Base-by-base conservation (phyloP, 2,329 filamentous ascomycete species). In the Epichloe aotearoae region DNA sequence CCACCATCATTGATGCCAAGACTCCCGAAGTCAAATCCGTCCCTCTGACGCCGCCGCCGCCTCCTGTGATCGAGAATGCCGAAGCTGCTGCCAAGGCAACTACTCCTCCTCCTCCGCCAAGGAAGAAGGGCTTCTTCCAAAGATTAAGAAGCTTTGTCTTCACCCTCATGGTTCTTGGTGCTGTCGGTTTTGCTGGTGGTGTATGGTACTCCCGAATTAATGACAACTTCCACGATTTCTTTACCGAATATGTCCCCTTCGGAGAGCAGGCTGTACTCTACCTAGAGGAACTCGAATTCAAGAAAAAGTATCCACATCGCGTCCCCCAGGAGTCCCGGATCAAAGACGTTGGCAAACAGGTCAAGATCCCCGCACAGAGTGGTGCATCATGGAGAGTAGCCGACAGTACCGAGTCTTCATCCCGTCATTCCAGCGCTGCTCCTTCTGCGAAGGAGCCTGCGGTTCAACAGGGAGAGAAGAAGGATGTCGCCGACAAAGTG, bases 181-280 rank as follows among this genome's bases (percentile, higher is more conserved):
- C 81, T 5, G 69, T 94, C 43, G 83, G 85, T 39, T 98, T 95
- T 61, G 86, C 79, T 51, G 89, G 89, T 57, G 89, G 91, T 58
- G 83, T 96, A 50, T 95, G 86, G 75, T 93, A 95, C 69, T 91
- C 93, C 50, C 82, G 95, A 57, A 78, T 93, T 68, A 95, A 85
- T 64, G 93, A 98, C 74, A 95, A 88, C 71, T 98, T 97, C 78
- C 91, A 98, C 71, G 93, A 98, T 69, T 93, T 96, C 74, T 98
- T 98, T 72, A 97, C 90, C 61, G 90, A 96, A 71, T 98, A 91
- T 67, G 72, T 98, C 17, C 93, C 93, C 20, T 95, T 86, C 59
- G 93, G 90, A 61, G 93, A 98, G 71, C 88, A 95, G 65, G 86
- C 86, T 17, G 91, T 98, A 44, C 80, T 95, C 26, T 97, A 95